phyloP scores from a whole-genome alignment of 495 filamentous ascomycete genomes.

The Chaetomium tenue region DNA sequence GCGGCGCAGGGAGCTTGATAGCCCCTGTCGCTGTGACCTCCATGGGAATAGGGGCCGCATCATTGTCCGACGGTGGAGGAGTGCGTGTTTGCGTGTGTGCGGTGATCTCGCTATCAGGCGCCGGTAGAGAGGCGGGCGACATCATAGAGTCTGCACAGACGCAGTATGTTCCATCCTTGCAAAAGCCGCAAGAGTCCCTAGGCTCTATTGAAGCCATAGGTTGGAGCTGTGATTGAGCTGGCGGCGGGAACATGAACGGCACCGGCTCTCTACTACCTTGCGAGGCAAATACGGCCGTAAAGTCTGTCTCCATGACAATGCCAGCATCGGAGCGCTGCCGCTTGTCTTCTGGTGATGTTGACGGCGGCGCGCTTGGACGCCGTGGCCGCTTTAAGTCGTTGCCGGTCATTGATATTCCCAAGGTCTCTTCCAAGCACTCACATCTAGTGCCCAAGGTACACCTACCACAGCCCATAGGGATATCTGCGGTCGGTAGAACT shows the following conservation, averaged over 20 bases:
- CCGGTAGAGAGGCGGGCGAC: constrained; percentile 36
- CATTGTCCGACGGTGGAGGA: constrained; percentile 66
- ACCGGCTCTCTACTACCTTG: constrained; percentile 24
- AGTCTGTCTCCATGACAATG: constrained; percentile 62
- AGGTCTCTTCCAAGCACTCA: constrained; percentile 68
- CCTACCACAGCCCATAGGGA: constrained; percentile 58
- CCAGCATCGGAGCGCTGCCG: constrained; percentile 40
- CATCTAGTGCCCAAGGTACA: constrained; percentile 61
- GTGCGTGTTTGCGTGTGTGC: constrained; percentile 61
- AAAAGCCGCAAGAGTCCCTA: constrained; percentile 80
- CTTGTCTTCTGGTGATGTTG: constrained; percentile 57
- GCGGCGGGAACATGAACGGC: constrained; percentile 20
- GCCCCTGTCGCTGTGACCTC: constrained; percentile 49
- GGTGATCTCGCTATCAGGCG: constrained; percentile 21
- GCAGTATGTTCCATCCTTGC: constrained; percentile 77
- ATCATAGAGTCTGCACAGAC: constrained; percentile 72
- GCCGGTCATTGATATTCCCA: constrained; percentile 31
- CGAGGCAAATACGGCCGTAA: constrained; percentile 62
- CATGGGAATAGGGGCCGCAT: constrained; percentile 52
- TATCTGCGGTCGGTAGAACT: constrained; percentile 40
- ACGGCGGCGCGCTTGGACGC: constrained; percentile 40
- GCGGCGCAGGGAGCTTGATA: constrained; percentile 49
- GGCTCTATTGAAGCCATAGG: constrained; percentile 34
- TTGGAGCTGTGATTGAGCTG: constrained; percentile 30
- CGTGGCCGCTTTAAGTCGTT: constrained; percentile 45